A percentile compares a stretch with the other conserved stretches of the same genome.
Evolutionary conservation across 2,329 filamentous ascomycete species (phyloP).

Genomic region (Arthroderma uncinatum): DNA sequence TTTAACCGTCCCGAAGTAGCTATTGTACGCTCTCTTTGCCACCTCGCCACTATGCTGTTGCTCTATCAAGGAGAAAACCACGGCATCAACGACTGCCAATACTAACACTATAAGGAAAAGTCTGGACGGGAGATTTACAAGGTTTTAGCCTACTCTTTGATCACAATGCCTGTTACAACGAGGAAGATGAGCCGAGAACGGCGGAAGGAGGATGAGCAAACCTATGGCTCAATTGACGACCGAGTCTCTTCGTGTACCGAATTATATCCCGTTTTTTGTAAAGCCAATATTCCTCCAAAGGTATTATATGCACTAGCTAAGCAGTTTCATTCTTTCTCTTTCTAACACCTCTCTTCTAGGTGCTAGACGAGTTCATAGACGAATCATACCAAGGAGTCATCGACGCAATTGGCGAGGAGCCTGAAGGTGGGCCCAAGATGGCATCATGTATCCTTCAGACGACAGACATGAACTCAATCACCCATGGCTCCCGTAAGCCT

Average conservation of each 20-base stretch:
- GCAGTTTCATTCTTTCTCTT: neutral
- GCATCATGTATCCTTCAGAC: constrained; percentile 7
- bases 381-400: constrained; percentile 2
- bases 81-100: too few relatives aligned
- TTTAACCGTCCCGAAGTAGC: too few relatives aligned
- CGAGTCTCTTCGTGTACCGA: neutral
- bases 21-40: too few relatives aligned
- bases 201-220: neutral
- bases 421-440: neutral
- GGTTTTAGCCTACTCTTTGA: neutral
- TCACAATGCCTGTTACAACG: neutral
- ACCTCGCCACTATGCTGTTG: too few relatives aligned
- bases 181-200: neutral
- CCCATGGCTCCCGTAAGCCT: constrained; percentile 10
- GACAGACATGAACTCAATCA: constrained; percentile 7
- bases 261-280: constrained; percentile 8
- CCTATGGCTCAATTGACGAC: neutral
- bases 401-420: neutral
- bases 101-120: too few relatives aligned
- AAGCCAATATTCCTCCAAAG: constrained; percentile 6
- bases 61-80: too few relatives aligned
- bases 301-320: neutral
- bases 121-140: too few relatives aligned
- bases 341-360: constrained; percentile 3
- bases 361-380: constrained; percentile 10